Conservation (phyloP, 78 protist genomes). For the Pigoraptor vietnamica region DNA sequence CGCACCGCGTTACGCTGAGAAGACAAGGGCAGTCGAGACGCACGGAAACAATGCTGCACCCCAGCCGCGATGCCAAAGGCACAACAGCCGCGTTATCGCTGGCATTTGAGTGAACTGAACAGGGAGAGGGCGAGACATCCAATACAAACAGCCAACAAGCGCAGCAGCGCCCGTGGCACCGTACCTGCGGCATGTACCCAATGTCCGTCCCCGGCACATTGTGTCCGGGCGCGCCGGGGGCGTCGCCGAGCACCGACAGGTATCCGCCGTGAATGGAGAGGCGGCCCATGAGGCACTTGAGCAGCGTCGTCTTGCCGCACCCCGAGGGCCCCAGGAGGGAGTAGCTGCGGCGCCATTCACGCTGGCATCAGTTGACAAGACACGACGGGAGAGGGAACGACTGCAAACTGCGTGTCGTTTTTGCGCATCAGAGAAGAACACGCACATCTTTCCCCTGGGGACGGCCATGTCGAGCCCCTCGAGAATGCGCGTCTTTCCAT, state of each 20-base stretch:
- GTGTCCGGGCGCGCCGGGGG: constrained; percentile 8
- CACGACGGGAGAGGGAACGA: no score
- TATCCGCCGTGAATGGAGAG: constrained; percentile 28
- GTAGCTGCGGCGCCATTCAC: not conserved
- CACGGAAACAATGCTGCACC: constrained; percentile 26
- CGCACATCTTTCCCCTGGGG: not conserved
- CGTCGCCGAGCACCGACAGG: constrained; percentile 29
- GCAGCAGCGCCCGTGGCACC: no score
- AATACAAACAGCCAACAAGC: no score
- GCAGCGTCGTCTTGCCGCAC: constrained; percentile 39
- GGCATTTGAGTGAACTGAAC: no score
- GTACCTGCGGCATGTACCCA: constrained; percentile 58
- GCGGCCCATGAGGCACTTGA: constrained; percentile 7
- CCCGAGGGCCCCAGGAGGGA: constrained; percentile 53
- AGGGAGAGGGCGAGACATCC: no score
- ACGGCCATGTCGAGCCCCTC: not conserved
- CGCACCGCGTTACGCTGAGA: no score
- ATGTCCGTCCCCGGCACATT: constrained; percentile 18
- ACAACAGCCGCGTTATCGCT: no score
- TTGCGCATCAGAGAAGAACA: not conserved
- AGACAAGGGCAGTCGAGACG: no score
- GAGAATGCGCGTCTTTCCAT: not conserved
- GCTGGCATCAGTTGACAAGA: not conserved
- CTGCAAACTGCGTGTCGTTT: not conserved
- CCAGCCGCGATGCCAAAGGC: no score